Evolutionary conservation across 2,329 filamentous ascomycete species (phyloP).

Genomic region (Cercospora zeina): DNA sequence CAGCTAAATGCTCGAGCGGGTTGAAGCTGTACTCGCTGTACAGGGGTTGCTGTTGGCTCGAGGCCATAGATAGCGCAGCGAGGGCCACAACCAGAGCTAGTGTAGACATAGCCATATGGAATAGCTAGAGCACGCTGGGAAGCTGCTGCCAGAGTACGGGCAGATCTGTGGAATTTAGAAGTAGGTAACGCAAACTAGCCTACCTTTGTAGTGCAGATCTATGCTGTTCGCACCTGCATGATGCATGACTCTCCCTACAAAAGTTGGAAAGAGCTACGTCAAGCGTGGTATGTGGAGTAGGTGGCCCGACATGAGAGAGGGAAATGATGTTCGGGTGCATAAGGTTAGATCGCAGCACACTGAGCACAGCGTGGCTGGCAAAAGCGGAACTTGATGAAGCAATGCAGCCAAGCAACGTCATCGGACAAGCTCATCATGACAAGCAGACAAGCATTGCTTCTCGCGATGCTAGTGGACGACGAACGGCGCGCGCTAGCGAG

Average conservation of each 20-base stretch:
- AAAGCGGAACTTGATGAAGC: slow-evolving; percentile 2
- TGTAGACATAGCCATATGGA: slow-evolving; percentile 17
- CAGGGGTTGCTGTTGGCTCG: slow-evolving; percentile 33
- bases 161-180: neutral
- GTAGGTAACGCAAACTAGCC: slow-evolving; percentile 6
- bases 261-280: slow-evolving; percentile 22
- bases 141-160: slow-evolving; percentile 8
- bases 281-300: slow-evolving; percentile 6
- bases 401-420: slow-evolving; percentile 17
- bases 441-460: slow-evolving; percentile 7
- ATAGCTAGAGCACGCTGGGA: neutral
- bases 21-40: slow-evolving; percentile 48
- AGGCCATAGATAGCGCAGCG: slow-evolving; percentile 26
- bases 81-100: slow-evolving; percentile 22
- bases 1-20: slow-evolving; percentile 52
- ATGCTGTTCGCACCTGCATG: slow-evolving; percentile 15
- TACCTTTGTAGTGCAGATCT: slow-evolving; percentile 11
- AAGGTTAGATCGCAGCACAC: too few relatives aligned
- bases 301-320: slow-evolving; percentile 17
- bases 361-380: slow-evolving; percentile 10
- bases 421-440: slow-evolving; percentile 7
- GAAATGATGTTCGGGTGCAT: slow-evolving; percentile 4
- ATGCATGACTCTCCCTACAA: slow-evolving; percentile 13
- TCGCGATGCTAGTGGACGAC: neutral
- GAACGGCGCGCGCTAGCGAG: neutral